A percentile compares a stretch with the other conserved stretches of the same genome.
Evolutionary conservation across 2,329 filamentous ascomycete species (phyloP).

Genomic region (Talaromyces sp.): DNA sequence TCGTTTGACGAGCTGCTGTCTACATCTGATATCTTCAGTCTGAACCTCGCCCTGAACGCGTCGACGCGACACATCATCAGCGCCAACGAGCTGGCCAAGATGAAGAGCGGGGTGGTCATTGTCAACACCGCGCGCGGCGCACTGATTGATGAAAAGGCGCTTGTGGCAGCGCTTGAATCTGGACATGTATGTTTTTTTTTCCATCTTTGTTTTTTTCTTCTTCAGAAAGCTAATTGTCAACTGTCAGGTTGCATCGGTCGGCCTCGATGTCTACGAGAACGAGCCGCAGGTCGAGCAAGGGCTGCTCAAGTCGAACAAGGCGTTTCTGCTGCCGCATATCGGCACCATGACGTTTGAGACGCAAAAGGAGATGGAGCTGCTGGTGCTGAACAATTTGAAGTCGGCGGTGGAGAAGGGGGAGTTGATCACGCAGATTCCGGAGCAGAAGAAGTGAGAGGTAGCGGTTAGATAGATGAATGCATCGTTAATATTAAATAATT

Average conservation of each 20-base stretch:
- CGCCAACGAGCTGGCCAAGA: conserved; percentile 40
- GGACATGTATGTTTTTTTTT: conserved; percentile 34
- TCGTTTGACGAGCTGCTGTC: conserved; percentile 44
- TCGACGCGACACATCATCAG: conserved; percentile 45
- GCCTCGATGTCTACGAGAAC: conserved; percentile 45
- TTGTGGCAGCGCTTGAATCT: conserved; percentile 41
- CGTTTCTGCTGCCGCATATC: conserved; percentile 57
- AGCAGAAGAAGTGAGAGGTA: conserved; percentile 39
- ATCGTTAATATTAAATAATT: no score
- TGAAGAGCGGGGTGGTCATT: conserved; percentile 43
- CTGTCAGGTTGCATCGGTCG: conserved; percentile 36
- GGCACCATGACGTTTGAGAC: conserved; percentile 58
- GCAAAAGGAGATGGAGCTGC: conserved; percentile 58
- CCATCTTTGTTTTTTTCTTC: neutral
- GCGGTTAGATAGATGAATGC: conserved; percentile 23
- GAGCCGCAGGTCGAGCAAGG: conserved; percentile 47
- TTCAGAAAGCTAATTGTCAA: neutral
- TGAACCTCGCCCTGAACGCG: conserved; percentile 42
- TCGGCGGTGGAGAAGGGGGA: conserved; percentile 53
- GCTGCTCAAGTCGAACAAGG: conserved; percentile 37
- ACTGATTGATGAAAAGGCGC: conserved; percentile 44
- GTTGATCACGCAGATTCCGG: conserved; percentile 57
- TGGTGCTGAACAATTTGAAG: conserved; percentile 56
- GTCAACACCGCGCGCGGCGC: conserved; percentile 43
- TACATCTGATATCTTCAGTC: conserved; percentile 42